Conservation (phyloP, 257 asterid genomes). For the Striga asiatica region DNA sequence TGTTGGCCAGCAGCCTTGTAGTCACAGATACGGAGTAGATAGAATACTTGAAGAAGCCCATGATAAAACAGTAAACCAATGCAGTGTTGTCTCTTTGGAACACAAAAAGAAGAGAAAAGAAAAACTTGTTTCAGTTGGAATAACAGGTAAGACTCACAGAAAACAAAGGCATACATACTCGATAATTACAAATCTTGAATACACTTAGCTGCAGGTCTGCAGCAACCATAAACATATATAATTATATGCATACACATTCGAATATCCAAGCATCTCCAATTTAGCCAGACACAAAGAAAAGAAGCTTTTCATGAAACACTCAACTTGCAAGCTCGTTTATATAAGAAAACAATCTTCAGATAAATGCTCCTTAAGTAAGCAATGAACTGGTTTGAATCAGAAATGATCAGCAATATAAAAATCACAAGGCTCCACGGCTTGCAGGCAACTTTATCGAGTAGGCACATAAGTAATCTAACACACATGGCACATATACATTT, state of each 20-base stretch:
- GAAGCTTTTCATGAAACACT: background rate
- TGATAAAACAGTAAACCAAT: conserved; percentile 65
- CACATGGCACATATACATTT: background rate
- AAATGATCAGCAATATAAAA: background rate
- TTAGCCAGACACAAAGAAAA: background rate
- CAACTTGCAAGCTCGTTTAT: background rate
- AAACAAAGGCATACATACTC: background rate
- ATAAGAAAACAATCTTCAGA: background rate
- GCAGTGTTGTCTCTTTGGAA: conserved; percentile 68
- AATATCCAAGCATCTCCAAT: conserved; percentile 1
- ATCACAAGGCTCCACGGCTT: background rate
- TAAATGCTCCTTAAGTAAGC: background rate
- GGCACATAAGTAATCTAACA: background rate
- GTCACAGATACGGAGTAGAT: conserved; percentile 86
- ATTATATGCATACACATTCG: background rate
- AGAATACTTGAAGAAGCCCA: conserved; percentile 85
- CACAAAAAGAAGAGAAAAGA: conserved; percentile 13
- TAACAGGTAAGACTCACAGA: conserved; percentile 8
- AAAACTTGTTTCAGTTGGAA: conserved; percentile 17
- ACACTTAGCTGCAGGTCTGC: background rate
- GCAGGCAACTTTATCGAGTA: background rate
- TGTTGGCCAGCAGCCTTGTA: conserved; percentile 80
- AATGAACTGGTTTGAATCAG: background rate
- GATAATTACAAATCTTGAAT: background rate
- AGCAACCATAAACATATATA: background rate